A percentile compares a stretch with the other conserved stretches of the same genome.
Evolutionary conservation across 2,329 filamentous ascomycete genomes (phyloP).

Genomic region (Clonostachys solani): DNA sequence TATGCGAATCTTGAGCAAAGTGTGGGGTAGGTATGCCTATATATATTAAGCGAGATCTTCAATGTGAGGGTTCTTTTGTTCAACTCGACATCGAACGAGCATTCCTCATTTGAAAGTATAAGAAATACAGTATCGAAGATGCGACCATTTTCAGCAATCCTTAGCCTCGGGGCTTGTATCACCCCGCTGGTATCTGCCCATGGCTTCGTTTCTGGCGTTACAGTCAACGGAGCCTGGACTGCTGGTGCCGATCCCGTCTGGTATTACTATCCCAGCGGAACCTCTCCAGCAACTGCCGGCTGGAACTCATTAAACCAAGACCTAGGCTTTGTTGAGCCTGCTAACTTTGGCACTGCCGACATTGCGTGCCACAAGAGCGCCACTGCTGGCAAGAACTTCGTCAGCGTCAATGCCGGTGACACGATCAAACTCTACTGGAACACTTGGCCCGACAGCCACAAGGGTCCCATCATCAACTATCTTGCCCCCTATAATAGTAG

Average conservation of each 20-base stretch:
- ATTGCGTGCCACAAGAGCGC: constrained; percentile 40
- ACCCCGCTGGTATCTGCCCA: constrained; percentile 6
- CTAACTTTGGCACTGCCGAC: constrained; percentile 26
- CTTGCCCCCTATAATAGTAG: constrained; percentile 53
- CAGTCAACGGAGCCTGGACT: constrained; percentile 6
- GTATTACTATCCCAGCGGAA: constrained; percentile 4
- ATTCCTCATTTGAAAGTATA: too few relatives aligned
- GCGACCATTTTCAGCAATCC: background rate
- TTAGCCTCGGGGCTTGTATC: constrained; percentile 4
- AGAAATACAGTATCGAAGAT: too few relatives aligned
- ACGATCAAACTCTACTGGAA: constrained; percentile 31
- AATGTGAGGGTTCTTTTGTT: too few relatives aligned
- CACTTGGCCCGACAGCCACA: constrained; percentile 32
- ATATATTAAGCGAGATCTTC: too few relatives aligned
- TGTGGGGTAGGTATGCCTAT: too few relatives aligned
- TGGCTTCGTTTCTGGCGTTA: constrained; percentile 8
- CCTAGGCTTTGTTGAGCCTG: constrained; percentile 42
- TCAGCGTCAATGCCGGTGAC: constrained; percentile 28
- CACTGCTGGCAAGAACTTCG: constrained; percentile 24
- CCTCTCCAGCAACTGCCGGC: constrained; percentile 11
- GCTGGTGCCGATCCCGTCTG: constrained; percentile 7
- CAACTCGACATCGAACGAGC: too few relatives aligned
- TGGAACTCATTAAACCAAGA: constrained; percentile 35
- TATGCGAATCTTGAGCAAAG: too few relatives aligned
- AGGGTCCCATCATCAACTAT: constrained; percentile 57